Base-by-base conservation (phyloP, 1,284 basidiomycete genomes). In the Moniliophthora roreri region DNA sequence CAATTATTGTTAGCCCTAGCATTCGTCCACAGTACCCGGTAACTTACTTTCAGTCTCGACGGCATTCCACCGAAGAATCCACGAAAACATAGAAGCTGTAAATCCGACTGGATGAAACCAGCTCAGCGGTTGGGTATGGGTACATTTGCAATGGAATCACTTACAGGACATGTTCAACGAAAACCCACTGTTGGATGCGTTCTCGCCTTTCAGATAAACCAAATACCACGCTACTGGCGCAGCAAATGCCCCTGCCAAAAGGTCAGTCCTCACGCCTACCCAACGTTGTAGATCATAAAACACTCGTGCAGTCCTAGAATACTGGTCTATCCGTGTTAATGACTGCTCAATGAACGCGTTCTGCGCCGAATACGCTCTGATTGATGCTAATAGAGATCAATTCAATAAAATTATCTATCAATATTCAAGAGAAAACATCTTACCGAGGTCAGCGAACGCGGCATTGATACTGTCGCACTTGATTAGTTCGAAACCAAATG, bases 391-490 rank as follows among this genome's bases (percentile, higher is more conserved):
- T 41, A 20, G 16, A 13, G 15, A 32, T 13, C 9, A 8, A 3
- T 21, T 36, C 26, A 46, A 28, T n/a, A 55, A 16, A 48, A 46
- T 34, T 35, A 10, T 38, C 35, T 51, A 39, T 44, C 36, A 28
- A n/a, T 41, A 32, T 21, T 36, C 41, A 42, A 57, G 39, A 39
- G 18, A 15, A 7, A 16, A 21, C 23, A 63, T 78, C 78, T 50
- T 58, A 87, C 84, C 73, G 35, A 92, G 72, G 24, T 89, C 89
- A 11, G 78, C 68, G 40, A 90, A 78, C 0, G 85, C 81, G 32
- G 85, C 81, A 9, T 85, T 82, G 60, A 92, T 87, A 61, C 69
- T 71, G 49, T 10, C 20, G 26, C 37, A 32, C 37, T 46, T 28
- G 18, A 39, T 36, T 35, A 4, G 38, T 15, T 21, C 1, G 42